phyloP scores from a whole-genome alignment of 2,329 filamentous ascomycete species.

The Hymenoscyphus repandus region DNA sequence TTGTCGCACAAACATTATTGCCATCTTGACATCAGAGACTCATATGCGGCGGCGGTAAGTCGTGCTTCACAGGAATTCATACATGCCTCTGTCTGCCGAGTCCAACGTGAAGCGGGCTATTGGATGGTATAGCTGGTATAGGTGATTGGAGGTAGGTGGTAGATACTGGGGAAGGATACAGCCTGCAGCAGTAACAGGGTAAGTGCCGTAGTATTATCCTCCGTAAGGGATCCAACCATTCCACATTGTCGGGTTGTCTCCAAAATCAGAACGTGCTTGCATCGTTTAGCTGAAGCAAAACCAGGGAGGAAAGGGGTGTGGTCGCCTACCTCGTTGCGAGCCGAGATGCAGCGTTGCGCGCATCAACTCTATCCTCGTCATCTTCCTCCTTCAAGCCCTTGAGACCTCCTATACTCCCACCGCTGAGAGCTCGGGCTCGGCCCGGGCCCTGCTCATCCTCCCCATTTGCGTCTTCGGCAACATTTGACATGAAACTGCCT shows the following conservation, averaged over 20 bases:
- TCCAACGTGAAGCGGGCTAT: constrained; percentile 5
- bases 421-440: constrained; percentile 28
- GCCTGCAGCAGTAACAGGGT: constrained; percentile 3
- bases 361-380: constrained; percentile 90
- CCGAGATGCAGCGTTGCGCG: constrained; percentile 88
- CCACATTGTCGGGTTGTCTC: constrained; percentile 8
- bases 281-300: neutral
- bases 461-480: constrained; percentile 58
- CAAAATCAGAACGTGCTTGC: constrained; percentile 7
- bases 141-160: neutral
- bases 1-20: constrained; percentile 5
- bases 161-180: constrained; percentile 16
- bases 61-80: constrained; percentile 3
- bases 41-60: constrained; percentile 3
- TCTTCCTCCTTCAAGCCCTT: constrained; percentile 69
- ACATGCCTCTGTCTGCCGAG: constrained; percentile 4
- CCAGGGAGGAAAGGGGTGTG: neutral
- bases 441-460: constrained; percentile 40
- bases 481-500: constrained; percentile 61
- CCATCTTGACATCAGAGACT: constrained; percentile 1
- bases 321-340: constrained; percentile 66
- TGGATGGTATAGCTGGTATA: no score
- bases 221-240: constrained; percentile 4
- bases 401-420: constrained; percentile 39
- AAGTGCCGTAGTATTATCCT: constrained; percentile 6